Percentiles rank a stretch among this genome's conserved stretches.
These are phyloP conservation scores for Linum trigynum DNA, from an alignment of 345 rosid genomes.

Conservation along the genomic window DNA sequence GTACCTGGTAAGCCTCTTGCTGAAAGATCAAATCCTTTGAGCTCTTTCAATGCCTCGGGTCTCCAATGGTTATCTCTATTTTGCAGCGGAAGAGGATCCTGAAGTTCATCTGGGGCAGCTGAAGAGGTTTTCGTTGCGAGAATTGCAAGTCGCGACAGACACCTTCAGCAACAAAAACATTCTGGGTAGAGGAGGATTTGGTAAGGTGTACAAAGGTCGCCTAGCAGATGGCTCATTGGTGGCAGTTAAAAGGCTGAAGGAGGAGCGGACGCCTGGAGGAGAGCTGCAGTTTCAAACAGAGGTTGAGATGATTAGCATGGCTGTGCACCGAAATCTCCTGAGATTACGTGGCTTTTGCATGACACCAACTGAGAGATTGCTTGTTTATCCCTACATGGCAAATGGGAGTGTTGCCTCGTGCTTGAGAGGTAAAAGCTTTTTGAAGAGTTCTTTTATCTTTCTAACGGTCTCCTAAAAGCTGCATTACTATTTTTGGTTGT, in stretches of 20 bases:
- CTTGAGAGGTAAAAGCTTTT: constrained; percentile 51
- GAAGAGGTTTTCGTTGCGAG: constrained; percentile 85
- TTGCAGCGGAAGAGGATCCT: constrained; percentile 95
- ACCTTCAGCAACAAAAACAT: constrained; percentile 87
- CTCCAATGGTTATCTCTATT: constrained; percentile 3
- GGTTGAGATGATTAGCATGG: constrained; percentile 99
- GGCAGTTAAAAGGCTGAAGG: constrained; percentile 92
- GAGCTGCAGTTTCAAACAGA: constrained; percentile 98
- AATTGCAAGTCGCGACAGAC: constrained; percentile 90
- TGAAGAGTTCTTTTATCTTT: background rate
- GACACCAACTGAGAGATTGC: constrained; percentile 91
- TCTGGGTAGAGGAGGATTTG: constrained; percentile 96
- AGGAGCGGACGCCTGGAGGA: constrained; percentile 95
- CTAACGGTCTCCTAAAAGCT: background rate
- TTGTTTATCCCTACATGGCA: constrained; percentile 98
- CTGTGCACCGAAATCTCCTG: constrained; percentile 91
- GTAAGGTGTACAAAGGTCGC: constrained; percentile 93
- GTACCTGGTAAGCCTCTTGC: constrained; percentile 64
- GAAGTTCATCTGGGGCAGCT: constrained; percentile 98
- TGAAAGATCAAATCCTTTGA: background rate
- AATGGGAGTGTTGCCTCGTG: constrained; percentile 98
- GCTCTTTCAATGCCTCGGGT: background rate
- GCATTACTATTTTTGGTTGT: background rate
- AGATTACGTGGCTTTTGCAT: constrained; percentile 89
- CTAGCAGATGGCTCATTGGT: constrained; percentile 86